Evolutionary conservation across 2,329 filamentous ascomycete species (phyloP).

Genomic region (Penicillium verrucosum): DNA sequence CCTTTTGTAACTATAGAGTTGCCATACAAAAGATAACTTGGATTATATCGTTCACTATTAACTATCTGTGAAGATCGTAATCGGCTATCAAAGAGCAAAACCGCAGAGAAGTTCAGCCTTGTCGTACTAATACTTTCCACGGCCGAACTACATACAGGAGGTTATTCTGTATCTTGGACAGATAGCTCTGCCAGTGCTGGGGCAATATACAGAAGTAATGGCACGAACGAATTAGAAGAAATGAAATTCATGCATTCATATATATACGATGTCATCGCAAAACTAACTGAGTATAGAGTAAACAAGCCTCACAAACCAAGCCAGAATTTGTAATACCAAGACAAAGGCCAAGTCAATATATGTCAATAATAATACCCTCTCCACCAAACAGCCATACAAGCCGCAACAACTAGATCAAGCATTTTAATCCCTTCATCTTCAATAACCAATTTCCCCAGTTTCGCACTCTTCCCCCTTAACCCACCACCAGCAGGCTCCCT

Average conservation of each 20-base stretch:
- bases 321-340: no score
- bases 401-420: constrained; percentile 86
- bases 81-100: background rate
- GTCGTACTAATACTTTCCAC: background rate
- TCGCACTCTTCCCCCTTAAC: constrained; percentile 78
- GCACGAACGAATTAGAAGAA: background rate
- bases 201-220: background rate
- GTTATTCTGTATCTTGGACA: background rate
- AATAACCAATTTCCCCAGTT: constrained; percentile 89
- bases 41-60: background rate
- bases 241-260: background rate
- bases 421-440: constrained; percentile 90
- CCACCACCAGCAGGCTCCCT: constrained; percentile 83
- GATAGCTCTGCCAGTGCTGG: background rate
- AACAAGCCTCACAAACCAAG: background rate
- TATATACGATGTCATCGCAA: background rate
- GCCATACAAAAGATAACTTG: no score
- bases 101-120: background rate
- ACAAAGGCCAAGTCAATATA: background rate
- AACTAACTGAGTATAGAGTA: background rate
- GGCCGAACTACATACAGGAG: background rate
- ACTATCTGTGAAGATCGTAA: background rate
- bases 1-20: no score
- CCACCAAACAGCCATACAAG: constrained; percentile 94
- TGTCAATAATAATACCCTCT: constrained; percentile 62